phyloP scores from a whole-genome alignment of 1,284 basidiomycete genomes.

The Papiliotrema terrestris region DNA sequence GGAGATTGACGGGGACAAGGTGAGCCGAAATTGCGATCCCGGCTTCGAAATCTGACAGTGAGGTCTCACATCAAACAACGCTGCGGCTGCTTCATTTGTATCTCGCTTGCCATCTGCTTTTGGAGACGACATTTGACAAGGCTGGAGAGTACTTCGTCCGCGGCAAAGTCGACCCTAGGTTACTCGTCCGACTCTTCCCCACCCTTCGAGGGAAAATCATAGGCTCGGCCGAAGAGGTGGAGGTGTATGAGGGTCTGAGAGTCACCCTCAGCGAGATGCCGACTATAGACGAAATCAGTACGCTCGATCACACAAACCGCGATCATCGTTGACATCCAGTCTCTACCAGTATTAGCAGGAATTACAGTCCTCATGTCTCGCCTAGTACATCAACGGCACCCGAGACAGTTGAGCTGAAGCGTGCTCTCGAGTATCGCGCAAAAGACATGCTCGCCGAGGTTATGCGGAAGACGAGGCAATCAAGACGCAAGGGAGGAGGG shows the following conservation, averaged over 20 bases:
- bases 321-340: conserved; percentile 36
- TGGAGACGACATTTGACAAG: conserved; percentile 46
- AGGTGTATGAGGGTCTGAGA: conserved; percentile 44
- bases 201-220: conserved; percentile 42
- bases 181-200: conserved; percentile 49
- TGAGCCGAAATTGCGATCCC: conserved; percentile 4
- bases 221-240: conserved; percentile 43
- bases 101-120: conserved; percentile 46
- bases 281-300: conserved; percentile 48
- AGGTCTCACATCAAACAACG: conserved; percentile 42
- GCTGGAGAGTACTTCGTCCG: conserved; percentile 45
- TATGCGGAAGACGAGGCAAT: conserved; percentile 45
- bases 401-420: conserved; percentile 33
- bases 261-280: conserved; percentile 32
- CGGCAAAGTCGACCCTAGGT: conserved; percentile 45
- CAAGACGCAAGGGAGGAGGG: conserved; percentile 42
- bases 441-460: conserved; percentile 47
- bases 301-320: too few species aligned
- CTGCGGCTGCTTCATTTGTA: conserved; percentile 46
- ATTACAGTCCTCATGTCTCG: conserved; percentile 47
- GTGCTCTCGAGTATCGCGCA: conserved; percentile 40
- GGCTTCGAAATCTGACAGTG: background rate
- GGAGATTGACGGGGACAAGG: conserved; percentile 43
- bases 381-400: conserved; percentile 38
- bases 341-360: conserved; percentile 37